Percentiles rank a stretch among this genome's conserved stretches.
Evolutionary conservation across 2,329 filamentous ascomycete species (phyloP).

Genomic region (Verticillium albo-atrum): DNA sequence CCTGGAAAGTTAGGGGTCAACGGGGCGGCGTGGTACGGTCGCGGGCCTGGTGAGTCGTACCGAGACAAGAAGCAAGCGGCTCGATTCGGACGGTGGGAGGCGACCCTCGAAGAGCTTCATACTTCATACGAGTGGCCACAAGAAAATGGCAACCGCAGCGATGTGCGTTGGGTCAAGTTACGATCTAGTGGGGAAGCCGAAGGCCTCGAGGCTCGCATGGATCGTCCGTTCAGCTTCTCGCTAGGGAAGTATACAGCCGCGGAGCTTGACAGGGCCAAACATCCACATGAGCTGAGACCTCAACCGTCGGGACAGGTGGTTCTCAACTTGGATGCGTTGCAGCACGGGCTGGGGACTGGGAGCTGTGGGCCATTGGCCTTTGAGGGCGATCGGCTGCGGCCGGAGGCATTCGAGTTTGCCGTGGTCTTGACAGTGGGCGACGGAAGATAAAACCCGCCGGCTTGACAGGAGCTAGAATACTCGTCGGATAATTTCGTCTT

Average conservation of each 20-base stretch:
- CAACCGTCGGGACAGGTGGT: constrained; percentile 27
- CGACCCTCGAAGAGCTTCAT: constrained; percentile 34
- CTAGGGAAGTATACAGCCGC: constrained; percentile 34
- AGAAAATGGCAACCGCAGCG: constrained; percentile 46
- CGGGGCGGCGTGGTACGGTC: constrained; percentile 41
- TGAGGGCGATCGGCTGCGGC: constrained; percentile 5
- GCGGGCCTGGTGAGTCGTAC: constrained; percentile 47
- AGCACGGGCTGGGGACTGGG: constrained; percentile 38
- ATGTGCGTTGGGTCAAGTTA: constrained; percentile 38
- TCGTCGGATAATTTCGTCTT: too few species aligned
- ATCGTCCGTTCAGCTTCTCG: constrained; percentile 28
- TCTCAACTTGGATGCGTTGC: constrained; percentile 34
- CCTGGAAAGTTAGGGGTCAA: constrained; percentile 13
- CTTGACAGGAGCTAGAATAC: too few species aligned
- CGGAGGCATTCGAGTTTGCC: too few species aligned
- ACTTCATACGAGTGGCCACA: constrained; percentile 48
- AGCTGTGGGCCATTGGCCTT: constrained; percentile 34
- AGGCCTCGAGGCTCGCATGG: background rate
- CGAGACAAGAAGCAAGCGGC: constrained; percentile 44
- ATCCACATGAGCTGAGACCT: constrained; percentile 39
- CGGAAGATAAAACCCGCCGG: too few species aligned
- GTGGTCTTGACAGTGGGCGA: too few species aligned
- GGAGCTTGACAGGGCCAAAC: constrained; percentile 32
- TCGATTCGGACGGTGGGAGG: constrained; percentile 30
- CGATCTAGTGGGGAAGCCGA: background rate